Conservation (phyloP, 2,329 filamentous ascomycete genomes). For the Diplodia corticola region DNA sequence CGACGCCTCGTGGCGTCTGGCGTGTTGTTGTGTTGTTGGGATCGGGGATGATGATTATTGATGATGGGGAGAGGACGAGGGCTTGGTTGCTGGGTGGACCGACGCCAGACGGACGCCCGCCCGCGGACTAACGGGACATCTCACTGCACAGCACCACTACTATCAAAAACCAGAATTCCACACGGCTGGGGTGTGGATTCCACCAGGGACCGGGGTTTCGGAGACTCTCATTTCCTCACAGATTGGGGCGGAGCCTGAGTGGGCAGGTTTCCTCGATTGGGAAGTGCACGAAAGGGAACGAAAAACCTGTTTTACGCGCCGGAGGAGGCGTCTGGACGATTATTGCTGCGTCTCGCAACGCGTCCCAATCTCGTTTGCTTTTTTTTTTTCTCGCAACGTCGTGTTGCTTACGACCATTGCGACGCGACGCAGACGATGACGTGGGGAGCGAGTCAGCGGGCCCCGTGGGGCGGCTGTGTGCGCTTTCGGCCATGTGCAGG, state of each 20-base stretch:
- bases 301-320: background rate
- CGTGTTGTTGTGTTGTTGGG: background rate
- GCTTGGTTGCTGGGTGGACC: background rate
- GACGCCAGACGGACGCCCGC: background rate
- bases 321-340: background rate
- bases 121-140: background rate
- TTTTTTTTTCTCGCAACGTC: background rate
- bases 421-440: background rate
- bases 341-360: background rate
- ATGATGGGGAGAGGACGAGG: background rate
- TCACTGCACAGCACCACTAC: too few species aligned
- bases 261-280: conserved; percentile 5
- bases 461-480: background rate
- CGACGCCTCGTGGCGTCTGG: background rate
- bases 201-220: background rate
- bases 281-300: conserved; percentile 11
- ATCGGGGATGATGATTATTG: background rate
- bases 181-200: background rate
- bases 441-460: conserved; percentile 7
- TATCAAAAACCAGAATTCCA: background rate
- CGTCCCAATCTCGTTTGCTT: background rate
- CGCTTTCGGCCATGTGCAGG: background rate
- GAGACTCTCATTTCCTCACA: background rate
- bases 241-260: background rate
- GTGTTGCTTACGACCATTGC: conserved; percentile 8